Percentiles rank a stretch among this genome's conserved stretches.
Conservation (phyloP, 768 basidiomycete species). For the Arthromyces matolae region DNA sequence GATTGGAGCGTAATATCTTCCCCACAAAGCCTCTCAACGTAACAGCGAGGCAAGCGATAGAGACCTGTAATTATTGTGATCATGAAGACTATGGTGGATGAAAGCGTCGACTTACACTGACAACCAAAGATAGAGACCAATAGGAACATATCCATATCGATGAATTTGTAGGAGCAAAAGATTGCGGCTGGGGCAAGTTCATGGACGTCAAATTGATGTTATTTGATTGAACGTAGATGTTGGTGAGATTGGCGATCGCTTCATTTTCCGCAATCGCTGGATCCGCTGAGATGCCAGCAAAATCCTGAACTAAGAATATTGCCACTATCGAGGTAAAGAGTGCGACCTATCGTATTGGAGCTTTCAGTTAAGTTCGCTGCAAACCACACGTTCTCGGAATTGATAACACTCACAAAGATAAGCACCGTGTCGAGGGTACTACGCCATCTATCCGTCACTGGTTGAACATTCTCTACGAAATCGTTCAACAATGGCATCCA, state of each 20-base stretch:
- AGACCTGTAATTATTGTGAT: no score
- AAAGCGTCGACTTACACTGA: no score
- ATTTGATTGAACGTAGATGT: slow-evolving; percentile 1
- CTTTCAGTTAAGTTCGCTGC: no score
- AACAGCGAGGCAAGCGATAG: no score
- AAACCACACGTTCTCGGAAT: no score
- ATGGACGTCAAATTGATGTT: not conserved
- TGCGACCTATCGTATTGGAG: no score
- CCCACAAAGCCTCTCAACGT: no score
- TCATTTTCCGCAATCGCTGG: slow-evolving; percentile 11
- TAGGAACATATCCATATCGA: slow-evolving; percentile 10
- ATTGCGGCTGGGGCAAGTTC: not conserved
- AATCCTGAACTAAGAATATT: slow-evolving; percentile 16
- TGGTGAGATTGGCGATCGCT: slow-evolving; percentile 14
- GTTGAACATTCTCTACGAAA: slow-evolving; percentile 13
- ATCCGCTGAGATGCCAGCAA: slow-evolving; percentile 9
- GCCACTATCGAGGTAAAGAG: slow-evolving; percentile 19
- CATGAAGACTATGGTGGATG: no score
- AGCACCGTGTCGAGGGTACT: slow-evolving; percentile 15
- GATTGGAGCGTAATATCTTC: no score
- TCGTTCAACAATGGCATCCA: slow-evolving; percentile 14
- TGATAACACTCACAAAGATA: slow-evolving; percentile 9
- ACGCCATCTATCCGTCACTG: slow-evolving; percentile 13
- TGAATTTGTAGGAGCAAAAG: slow-evolving; percentile 3
- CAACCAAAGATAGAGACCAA: slow-evolving; percentile 11